phyloP scores from a whole-genome alignment of 2,329 filamentous ascomycete genomes.

The Madurella mycetomatis region DNA sequence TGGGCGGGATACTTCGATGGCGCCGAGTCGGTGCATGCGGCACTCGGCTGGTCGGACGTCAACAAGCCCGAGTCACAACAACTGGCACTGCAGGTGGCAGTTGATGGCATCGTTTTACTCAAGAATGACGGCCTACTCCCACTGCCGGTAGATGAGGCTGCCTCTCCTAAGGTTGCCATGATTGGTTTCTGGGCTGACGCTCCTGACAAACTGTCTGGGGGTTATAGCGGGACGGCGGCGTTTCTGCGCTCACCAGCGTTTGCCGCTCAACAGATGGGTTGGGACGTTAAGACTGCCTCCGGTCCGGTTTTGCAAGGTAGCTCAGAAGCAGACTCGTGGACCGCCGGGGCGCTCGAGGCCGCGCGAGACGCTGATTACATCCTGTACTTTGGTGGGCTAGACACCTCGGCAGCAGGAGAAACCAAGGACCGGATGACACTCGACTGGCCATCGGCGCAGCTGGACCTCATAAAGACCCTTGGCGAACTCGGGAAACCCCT shows the following conservation, averaged over 20 bases:
- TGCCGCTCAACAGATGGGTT: slow-evolving; percentile 43
- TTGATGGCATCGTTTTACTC: slow-evolving; percentile 43
- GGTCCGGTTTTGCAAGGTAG: slow-evolving; percentile 28
- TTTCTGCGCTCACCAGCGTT: slow-evolving; percentile 51
- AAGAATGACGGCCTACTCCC: slow-evolving; percentile 52
- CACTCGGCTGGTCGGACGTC: slow-evolving; percentile 52
- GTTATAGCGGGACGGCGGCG: slow-evolving; percentile 52
- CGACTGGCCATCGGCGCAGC: slow-evolving; percentile 48
- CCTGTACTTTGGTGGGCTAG: slow-evolving; percentile 52
- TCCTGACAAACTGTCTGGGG: slow-evolving; percentile 52
- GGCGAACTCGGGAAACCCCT: slow-evolving; percentile 42
- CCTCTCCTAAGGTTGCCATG: slow-evolving; percentile 41
- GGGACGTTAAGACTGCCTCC: slow-evolving; percentile 40
- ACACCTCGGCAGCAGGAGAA: slow-evolving; percentile 49
- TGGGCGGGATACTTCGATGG: slow-evolving; percentile 56
- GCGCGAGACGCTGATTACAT: slow-evolving; percentile 47
- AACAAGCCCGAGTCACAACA: slow-evolving; percentile 48
- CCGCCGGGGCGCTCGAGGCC: slow-evolving; percentile 32
- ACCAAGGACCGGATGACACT: slow-evolving; percentile 47
- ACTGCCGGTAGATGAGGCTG: slow-evolving; percentile 44
- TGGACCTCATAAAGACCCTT: slow-evolving; percentile 45
- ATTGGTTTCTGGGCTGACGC: slow-evolving; percentile 56
- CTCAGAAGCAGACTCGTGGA: slow-evolving; percentile 30
- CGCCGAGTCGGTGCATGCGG: slow-evolving; percentile 38
- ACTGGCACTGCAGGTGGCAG: slow-evolving; percentile 51